Percentiles rank a stretch among this genome's conserved stretches.
Conservation (phyloP, 106 monocot genomes). For the Dioscorea dumetorum region DNA sequence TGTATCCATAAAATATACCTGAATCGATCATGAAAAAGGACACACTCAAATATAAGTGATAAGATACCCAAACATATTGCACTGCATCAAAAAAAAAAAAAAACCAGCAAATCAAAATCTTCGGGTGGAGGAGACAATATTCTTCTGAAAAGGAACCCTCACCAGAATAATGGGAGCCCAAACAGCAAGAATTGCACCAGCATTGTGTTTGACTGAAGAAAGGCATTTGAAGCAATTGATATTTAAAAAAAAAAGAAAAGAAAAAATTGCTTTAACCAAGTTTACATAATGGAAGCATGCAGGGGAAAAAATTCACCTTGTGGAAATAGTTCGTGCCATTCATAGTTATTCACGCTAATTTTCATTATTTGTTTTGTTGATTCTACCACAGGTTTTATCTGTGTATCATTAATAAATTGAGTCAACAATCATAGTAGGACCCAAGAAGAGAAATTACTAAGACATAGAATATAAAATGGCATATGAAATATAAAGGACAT, state of each 20-base stretch:
- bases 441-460: background rate
- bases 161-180: conserved; percentile 77
- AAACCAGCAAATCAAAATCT: too few relatives aligned
- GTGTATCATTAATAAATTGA: conserved; percentile 5
- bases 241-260: too few relatives aligned
- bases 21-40: conserved; percentile 8
- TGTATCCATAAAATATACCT: conserved; percentile 86
- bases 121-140: too few relatives aligned
- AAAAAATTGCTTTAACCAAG: background rate
- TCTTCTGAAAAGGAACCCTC: conserved; percentile 9
- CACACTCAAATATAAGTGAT: background rate
- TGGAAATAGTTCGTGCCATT: conserved; percentile 84
- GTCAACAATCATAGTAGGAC: background rate
- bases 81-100: background rate
- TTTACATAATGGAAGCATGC: background rate
- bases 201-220: conserved; percentile 56
- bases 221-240: background rate
- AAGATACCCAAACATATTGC: background rate
- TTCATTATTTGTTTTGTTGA: conserved; percentile 66
- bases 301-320: conserved; percentile 27
- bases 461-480: too few relatives aligned
- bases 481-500: too few relatives aligned
- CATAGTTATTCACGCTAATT: conserved; percentile 51
- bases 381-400: conserved; percentile 77
- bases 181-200: conserved; percentile 69